Conservation (phyloP, 2,329 filamentous ascomycete genomes). For the Stylonectria norvegica region DNA sequence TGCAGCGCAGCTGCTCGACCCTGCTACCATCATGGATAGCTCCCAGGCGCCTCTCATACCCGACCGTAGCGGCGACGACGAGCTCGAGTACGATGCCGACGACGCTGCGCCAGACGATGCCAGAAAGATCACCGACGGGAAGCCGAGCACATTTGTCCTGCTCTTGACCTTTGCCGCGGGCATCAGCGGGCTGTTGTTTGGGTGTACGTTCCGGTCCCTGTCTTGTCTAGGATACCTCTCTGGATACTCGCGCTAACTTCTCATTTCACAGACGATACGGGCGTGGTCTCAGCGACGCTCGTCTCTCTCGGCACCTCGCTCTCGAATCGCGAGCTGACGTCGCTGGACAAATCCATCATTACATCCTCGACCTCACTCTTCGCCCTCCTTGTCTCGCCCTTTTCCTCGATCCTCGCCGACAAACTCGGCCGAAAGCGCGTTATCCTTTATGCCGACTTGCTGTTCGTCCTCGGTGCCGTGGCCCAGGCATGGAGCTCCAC, state of each 20-base stretch:
- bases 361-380: constrained; percentile 67
- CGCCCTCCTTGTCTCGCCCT: constrained; percentile 61
- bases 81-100: constrained; percentile 30
- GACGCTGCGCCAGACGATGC: constrained; percentile 21
- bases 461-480: constrained; percentile 67
- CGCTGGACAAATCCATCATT: constrained; percentile 66
- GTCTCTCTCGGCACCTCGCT: constrained; percentile 61
- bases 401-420: constrained; percentile 63
- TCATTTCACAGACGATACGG: constrained; percentile 54
- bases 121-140: constrained; percentile 27
- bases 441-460: constrained; percentile 59
- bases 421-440: constrained; percentile 58
- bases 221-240: no score
- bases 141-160: constrained; percentile 55
- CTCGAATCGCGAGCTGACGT: constrained; percentile 53
- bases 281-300: constrained; percentile 66
- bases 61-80: constrained; percentile 29
- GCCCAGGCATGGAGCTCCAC: constrained; percentile 58
- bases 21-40: constrained; percentile 31
- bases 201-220: constrained; percentile 61
- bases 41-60: constrained; percentile 40
- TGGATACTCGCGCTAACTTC: constrained; percentile 1
- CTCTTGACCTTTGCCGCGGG: constrained; percentile 61
- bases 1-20: constrained; percentile 1
- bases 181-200: constrained; percentile 65